Evolutionary conservation across 2,329 filamentous ascomycete genomes (phyloP), one percentile per base, ranked within the genome.

Genomic region (Drechslera avenae): DNA sequence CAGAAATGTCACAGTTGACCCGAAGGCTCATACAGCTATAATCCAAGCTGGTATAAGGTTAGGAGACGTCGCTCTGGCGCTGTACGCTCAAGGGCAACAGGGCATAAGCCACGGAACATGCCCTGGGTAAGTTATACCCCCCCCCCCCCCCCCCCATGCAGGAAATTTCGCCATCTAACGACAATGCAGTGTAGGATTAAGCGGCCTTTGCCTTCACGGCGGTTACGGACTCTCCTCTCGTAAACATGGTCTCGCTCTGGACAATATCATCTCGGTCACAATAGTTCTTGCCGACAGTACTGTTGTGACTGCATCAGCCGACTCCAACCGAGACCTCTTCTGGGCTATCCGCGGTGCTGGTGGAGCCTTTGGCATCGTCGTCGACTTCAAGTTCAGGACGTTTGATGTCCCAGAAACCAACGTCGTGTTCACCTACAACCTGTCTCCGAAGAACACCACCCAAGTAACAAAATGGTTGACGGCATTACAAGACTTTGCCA

Each of bases 61-160:
- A 50, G 52, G 75, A 66, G 63, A 69, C 39, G 56, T 70, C 19
- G 64, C 66, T 17, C 56, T 55, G 4, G 54, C 57, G 19, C 41
- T 72, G 14, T 69, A 69, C 48, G 56, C 52, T 8, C 63, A 71
- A 47, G 65, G 64, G 26, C 69, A 68, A 46, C 61, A 66, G 33
- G 79, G 75, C 0, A 72, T 81, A 16, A 69, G 74, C 19, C 79
- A 82, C 41, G 79, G 80, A 4, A 79, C 78, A 5, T 82, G 79
- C 46, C 78, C 79, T 5, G 78, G 75, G 78, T 80, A 59, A 68
- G 75, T 63, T 13, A 4, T 18, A n/a, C n/a, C n/a, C n/a, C n/a
- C n/a, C n/a, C n/a, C n/a, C n/a, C n/a, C n/a, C n/a, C n/a, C n/a
- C n/a, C n/a, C n/a, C n/a, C n/a, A n/a, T n/a, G n/a, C n/a, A n/a